Evolutionary conservation across 768 basidiomycete species (phyloP), one percentile per base, ranked within the genome.

Genomic region (Tricholoma sp.): DNA sequence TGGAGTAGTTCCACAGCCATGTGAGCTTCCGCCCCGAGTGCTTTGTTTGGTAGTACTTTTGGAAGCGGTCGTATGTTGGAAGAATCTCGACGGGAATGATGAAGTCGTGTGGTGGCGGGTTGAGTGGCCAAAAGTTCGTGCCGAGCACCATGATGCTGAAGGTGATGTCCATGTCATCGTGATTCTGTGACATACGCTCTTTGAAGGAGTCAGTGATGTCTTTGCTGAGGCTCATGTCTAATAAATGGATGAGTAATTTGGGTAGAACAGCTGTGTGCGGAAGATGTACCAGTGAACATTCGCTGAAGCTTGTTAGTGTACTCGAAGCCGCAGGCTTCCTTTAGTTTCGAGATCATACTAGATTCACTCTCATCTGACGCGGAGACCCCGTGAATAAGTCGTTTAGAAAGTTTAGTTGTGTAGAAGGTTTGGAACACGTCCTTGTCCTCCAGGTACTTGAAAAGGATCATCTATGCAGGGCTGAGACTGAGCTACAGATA

Each of bases 401-500:
- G 94, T 68, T 93, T 92, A 50, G 94, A 94, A 32, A 99, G 77
- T 73, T 95, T 96, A 62, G 94, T 97, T 29, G 90, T 91, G 77
- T 99, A 99, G 81, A 97, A 99, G 15, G 91, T 92, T 70, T 98
- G 95, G 88, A 98, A 99, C 13, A 98, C 94, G 62, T 99, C 97
- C 78, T 98, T 98, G 77, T 99, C 96, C 70, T 97, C 94, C 63
- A 99, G 88, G 70, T 98, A 98, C 72, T 96, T 96, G 89, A 99
- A 99, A 53, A 98, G 76, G 31, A 95, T 80, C 97, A 99, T 98
- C 97, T 99, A 66, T 2, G 59, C 36, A 12, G 57, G 57, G 73
- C 68, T 58, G 49, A 70, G 65, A 54, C 71, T 28, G 36, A 52
- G 6, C 6, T 1, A 69, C 2, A 66, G 61, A 15, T 33, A 72